Base-by-base conservation (phyloP, 1,284 basidiomycete genomes). In the Lignosus rhinocerotis region DNA sequence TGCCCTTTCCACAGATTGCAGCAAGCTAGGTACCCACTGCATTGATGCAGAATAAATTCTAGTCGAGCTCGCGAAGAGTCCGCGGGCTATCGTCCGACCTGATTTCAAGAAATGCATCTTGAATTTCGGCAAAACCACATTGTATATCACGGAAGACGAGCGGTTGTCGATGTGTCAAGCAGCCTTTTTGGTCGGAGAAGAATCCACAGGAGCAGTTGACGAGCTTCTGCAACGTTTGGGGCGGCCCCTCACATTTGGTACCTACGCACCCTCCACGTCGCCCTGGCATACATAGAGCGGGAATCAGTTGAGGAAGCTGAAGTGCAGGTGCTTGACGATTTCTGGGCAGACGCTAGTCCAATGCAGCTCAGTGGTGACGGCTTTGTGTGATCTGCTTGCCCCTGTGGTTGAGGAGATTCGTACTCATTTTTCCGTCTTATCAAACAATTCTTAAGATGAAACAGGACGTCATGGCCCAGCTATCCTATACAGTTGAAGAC, bases 31-130 rank as follows among this genome's bases (percentile, higher is more conserved):
- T 25, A 25, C 25, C 25, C 25, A n/a, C n/a, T n/a, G 82, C 2
- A 78, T 86, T 31, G 78, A 88, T 51, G 85, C 85, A 0, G 90
- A 92, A 71, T 81, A 85, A 45, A 80, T 91, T 25, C 75, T 92
- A 2, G 72, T 80, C 34, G 78, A 81, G 38, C 78, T 91, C n/a
- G 78, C 83, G 0, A 77, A 79, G 42, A 80, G 85, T 41, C 88
- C 89, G 19, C 76, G 70, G n/a, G 79, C 84, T 16, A 77, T 90
- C 61, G 76, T 90, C 9, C 79, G 78, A 32, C 74, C 77, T 2
- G 81, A 86, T 59, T 74, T 90, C 33, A 72, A 81, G 42, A 79
- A 82, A 47, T 81, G 82, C 49, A 76, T 90, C 30, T 73, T 86
- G 12, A 70, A 75, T 6, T 75, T 87, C 16, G 76, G 79, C 42